phyloP scores from a whole-genome alignment of 1,139 yeast species.

The Suhomyces bribrorum region DNA sequence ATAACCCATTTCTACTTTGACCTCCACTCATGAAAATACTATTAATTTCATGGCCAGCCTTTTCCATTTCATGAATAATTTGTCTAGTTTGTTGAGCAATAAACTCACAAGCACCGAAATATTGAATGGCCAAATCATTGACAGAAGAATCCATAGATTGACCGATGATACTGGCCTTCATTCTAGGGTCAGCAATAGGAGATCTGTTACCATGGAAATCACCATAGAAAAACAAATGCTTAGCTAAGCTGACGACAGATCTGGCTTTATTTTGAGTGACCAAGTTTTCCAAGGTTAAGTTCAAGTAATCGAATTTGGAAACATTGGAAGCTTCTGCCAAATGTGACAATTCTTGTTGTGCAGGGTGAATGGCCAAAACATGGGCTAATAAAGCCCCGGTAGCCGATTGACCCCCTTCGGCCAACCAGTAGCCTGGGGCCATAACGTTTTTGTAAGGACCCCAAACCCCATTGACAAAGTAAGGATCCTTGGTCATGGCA shows the following conservation, averaged over 20 bases:
- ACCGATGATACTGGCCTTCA: conserved; percentile 94
- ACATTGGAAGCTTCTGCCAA: conserved; percentile 64
- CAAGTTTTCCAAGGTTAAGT: conserved; percentile 69
- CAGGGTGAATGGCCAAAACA: conserved; percentile 88
- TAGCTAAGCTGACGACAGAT: conserved; percentile 78
- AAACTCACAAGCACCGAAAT: conserved; percentile 93
- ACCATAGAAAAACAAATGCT: conserved; percentile 88
- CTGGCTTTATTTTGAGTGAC: conserved; percentile 57
- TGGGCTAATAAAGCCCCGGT: conserved; percentile 94
- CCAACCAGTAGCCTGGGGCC: conserved; percentile 88
- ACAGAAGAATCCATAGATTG: conserved; percentile 87
- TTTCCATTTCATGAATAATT: conserved; percentile 81
- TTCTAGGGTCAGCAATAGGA: conserved; percentile 90
- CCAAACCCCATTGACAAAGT: conserved; percentile 97
- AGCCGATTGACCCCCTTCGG: conserved; percentile 98
- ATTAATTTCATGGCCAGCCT: conserved; percentile 72
- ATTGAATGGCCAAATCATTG: conserved; percentile 80
- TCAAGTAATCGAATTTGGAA: conserved; percentile 81
- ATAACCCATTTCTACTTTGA: conserved; percentile 86
- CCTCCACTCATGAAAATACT: conserved; percentile 94
- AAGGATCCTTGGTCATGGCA: conserved; percentile 79
- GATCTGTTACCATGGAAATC: conserved; percentile 96
- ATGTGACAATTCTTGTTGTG: conserved; percentile 67
- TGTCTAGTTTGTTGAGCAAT: conserved; percentile 98
- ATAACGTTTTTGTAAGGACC: conserved; percentile 95